phyloP scores from a whole-genome alignment of 2,329 filamentous ascomycete species.

The Chaetomium strumarium region DNA sequence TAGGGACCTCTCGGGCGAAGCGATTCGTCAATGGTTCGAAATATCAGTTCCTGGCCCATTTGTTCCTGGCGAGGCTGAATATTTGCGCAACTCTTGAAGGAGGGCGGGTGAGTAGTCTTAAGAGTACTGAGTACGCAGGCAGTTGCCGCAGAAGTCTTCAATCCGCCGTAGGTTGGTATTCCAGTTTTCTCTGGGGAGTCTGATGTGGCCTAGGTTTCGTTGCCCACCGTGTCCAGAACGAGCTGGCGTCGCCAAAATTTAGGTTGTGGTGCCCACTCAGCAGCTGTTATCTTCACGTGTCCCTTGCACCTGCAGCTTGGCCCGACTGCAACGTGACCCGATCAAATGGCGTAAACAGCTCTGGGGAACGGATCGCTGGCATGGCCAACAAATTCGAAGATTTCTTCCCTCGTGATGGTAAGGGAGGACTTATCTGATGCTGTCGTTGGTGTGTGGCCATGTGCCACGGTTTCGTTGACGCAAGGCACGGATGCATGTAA shows the following conservation, averaged over 20 bases:
- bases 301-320: conserved; percentile 12
- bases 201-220: background rate
- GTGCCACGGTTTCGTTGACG: background rate
- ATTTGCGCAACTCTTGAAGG: too few species aligned
- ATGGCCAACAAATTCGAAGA: background rate
- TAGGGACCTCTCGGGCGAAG: conserved; percentile 5
- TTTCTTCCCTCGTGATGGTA: background rate
- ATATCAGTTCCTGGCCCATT: conserved; percentile 10
- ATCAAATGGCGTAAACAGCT: conserved; percentile 6
- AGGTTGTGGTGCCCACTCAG: conserved; percentile 8
- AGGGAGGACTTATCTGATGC: background rate
- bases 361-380: background rate
- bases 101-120: background rate
- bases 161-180: conserved; percentile 4
- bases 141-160: too few species aligned
- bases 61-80: background rate
- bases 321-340: conserved; percentile 5
- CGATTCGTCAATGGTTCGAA: conserved; percentile 12
- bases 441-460: conserved; percentile 4
- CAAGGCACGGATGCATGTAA: conserved; percentile 5
- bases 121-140: too few species aligned
- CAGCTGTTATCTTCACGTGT: conserved; percentile 21
- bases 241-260: conserved; percentile 15
- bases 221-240: conserved; percentile 19
- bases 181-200: background rate